A percentile compares a stretch with the other conserved stretches of the same genome.
Evolutionary conservation across 1,284 basidiomycete species (phyloP).

Genomic region (Leucoagaricus sp.): DNA sequence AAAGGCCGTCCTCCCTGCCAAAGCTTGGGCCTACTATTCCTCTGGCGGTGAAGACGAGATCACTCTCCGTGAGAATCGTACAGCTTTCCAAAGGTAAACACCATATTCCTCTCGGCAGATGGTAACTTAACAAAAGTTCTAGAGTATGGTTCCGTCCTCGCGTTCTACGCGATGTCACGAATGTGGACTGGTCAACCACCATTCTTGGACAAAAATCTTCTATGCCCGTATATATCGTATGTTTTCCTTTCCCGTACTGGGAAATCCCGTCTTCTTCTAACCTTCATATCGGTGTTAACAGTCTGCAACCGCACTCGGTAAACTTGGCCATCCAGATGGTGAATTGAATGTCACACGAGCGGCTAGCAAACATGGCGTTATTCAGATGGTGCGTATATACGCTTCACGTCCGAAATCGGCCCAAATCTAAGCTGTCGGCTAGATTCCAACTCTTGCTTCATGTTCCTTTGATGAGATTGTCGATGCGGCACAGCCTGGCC

Average conservation of each 20-base stretch:
- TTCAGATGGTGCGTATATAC: conserved; percentile 72
- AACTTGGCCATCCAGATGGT: conserved; percentile 92
- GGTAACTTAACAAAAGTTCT: conserved; percentile 7
- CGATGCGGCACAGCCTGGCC: conserved; percentile 73
- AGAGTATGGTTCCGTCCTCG: conserved; percentile 94
- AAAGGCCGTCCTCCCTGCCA: conserved; percentile 68
- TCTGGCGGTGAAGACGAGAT: conserved; percentile 89
- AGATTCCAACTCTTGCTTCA: conserved; percentile 88
- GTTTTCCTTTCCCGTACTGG: conserved; percentile 4
- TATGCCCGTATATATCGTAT: conserved; percentile 78
- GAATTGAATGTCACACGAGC: conserved; percentile 87
- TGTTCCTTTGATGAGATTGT: conserved; percentile 91
- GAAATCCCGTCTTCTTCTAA: not conserved
- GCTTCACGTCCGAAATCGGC: not conserved
- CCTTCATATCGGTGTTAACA: conserved; percentile 13
- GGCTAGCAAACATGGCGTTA: conserved; percentile 60
- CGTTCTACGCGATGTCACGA: conserved; percentile 80
- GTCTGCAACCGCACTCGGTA: conserved; percentile 56
- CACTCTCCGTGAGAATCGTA: conserved; percentile 84
- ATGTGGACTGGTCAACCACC: conserved; percentile 80
- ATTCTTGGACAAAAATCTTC: conserved; percentile 73
- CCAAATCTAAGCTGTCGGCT: not conserved
- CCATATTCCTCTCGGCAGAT: conserved; percentile 48
- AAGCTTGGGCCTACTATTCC: conserved; percentile 89
- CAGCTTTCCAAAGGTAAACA: conserved; percentile 76